Conservation (phyloP, 345 rosid genomes). For the Leavenworthia alabamica region DNA sequence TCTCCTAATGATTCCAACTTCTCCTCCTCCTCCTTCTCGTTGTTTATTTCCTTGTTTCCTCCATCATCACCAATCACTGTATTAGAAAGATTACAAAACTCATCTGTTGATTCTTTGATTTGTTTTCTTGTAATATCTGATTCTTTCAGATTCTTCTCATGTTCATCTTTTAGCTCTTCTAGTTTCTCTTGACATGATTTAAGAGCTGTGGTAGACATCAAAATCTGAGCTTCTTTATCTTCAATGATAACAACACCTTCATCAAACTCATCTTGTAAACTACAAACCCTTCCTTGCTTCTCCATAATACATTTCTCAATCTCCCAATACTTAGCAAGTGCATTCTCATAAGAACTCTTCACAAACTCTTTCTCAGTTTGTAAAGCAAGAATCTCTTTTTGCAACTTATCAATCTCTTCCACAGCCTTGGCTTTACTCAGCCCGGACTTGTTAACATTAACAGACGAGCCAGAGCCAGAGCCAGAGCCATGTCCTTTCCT, state of each 20-base stretch:
- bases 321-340: conserved; percentile 66
- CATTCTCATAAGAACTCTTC: conserved; percentile 63
- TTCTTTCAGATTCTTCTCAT: conserved; percentile 41
- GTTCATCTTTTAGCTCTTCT: conserved; percentile 47
- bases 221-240: conserved; percentile 58
- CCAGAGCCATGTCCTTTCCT: conserved; percentile 14
- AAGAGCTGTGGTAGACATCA: conserved; percentile 69
- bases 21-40: background rate
- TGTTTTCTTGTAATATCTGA: conserved; percentile 36
- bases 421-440: conserved; percentile 54
- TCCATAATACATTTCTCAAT: conserved; percentile 49
- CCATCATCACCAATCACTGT: conserved; percentile 15
- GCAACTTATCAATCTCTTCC: conserved; percentile 62
- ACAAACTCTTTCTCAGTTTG: conserved; percentile 86
- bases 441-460: conserved; percentile 52
- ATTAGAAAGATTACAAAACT: conserved; percentile 37
- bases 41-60: background rate
- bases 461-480: background rate
- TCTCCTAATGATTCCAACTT: background rate
- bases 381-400: conserved; percentile 63
- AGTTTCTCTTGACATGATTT: conserved; percentile 68
- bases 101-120: conserved; percentile 38
- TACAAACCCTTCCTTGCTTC: conserved; percentile 51
- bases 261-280: conserved; percentile 70
- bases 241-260: conserved; percentile 61